A percentile compares a stretch with the other conserved stretches of the same genome.
Evolutionary conservation across 441 rosid genomes (phyloP).

Genomic region (Oxalis stricta): DNA sequence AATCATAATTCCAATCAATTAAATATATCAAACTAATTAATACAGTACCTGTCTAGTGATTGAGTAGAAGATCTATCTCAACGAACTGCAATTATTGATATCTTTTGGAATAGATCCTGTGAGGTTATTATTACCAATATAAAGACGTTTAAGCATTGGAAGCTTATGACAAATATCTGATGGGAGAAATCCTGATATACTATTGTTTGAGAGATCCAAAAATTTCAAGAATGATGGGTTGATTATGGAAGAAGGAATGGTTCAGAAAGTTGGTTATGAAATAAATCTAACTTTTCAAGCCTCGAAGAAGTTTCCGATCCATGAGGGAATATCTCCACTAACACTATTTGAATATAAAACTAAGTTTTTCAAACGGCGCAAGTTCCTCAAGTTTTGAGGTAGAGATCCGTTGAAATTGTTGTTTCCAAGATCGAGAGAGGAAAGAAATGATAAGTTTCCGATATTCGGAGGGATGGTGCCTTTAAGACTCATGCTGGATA

Average conservation of each 20-base stretch:
- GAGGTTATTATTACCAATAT: not conserved
- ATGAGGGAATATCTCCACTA: constrained; percentile 2
- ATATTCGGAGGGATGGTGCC: constrained; percentile 10
- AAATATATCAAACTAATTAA: too few species aligned
- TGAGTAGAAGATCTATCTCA: too few species aligned
- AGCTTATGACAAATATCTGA: not conserved
- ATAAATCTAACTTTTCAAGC: not conserved
- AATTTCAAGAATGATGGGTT: not conserved
- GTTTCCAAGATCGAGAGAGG: not conserved
- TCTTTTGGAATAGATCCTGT: too few species aligned
- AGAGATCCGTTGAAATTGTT: constrained; percentile 2
- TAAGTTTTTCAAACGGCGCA: not conserved
- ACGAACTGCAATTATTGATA: too few species aligned
- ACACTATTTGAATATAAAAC: not conserved
- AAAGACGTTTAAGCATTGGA: not conserved
- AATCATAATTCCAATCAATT: too few species aligned
- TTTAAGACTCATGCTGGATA: constrained; percentile 1
- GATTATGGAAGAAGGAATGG: not conserved
- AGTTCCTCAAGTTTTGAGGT: not conserved
- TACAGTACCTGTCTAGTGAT: too few species aligned
- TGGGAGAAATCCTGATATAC: not conserved
- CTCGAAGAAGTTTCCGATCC: not conserved
- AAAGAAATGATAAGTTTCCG: constrained; percentile 1
- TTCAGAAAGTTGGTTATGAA: not conserved
- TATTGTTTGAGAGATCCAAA: not conserved